Evolutionary conservation across 768 basidiomycete genomes (phyloP), one percentile per base, ranked within the genome.

Genomic region (Podaxis sp.): DNA sequence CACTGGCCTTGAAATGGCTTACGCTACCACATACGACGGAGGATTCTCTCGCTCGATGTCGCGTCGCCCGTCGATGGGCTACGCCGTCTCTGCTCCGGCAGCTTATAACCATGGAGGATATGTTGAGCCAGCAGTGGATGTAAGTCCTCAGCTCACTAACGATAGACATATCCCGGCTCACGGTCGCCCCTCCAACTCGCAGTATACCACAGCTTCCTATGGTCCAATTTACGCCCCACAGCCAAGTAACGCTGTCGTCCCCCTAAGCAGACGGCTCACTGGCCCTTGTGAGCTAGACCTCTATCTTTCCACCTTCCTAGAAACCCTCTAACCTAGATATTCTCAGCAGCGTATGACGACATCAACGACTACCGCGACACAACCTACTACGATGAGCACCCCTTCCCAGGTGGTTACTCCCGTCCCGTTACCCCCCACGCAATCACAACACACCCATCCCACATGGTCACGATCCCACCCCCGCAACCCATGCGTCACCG

Each of bases 301-400:
- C 11, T 37, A 65, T 14, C 3, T 21, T 13, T 6, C 36, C 48
- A 23, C 1, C 50, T 54, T 57, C 38, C 48, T 46, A 59, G 28
- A 16, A 50, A 25, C 44, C 32, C 63, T 21, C 28, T 56, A 28
- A 62, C 50, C 46, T 14, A 59, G 18, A 3, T 32, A 57, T 13
- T 14, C 61, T 11, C 61, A 84, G 81, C 81, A 68, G 70, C 64
- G 21, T 87, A 85, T 68, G 87, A 88, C 60, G 83, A 86, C 63
- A 64, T 79, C 38, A 63, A 79, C 46, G 78, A 76, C 18, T 59
- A 77, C 40, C 68, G 71, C 28, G 83, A 86, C 42, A 67, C 77
- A 1, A 86, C 87, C 69, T 86, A 86, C 66, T 61, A 72, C 66
- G 81, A 73, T 63, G 78, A 74, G n/a, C 69, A 70, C 67, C 77